Percentiles rank a stretch among this genome's conserved stretches.
phyloP scores from a whole-genome alignment of 225 moss, liverwort and hornwort species.

The Neckera pumila region DNA sequence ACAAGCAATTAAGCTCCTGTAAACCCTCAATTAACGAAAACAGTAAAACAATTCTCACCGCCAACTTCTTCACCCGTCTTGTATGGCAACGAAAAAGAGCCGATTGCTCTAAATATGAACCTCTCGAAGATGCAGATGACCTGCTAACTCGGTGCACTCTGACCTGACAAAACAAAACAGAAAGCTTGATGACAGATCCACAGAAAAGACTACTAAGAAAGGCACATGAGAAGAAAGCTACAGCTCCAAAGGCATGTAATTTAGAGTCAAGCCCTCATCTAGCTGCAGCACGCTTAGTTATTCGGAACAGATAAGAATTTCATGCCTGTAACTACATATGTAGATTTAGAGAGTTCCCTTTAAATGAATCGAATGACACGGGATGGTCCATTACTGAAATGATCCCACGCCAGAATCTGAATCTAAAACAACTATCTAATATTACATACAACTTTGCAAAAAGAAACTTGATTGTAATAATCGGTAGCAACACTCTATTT shows the following conservation, averaged over 20 bases:
- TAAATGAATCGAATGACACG: neutral
- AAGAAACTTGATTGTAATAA: neutral
- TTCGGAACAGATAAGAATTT: neutral
- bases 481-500: neutral
- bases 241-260: neutral
- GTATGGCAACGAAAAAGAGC: conserved; percentile 90
- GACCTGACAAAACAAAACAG: conserved; percentile 44
- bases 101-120: conserved; percentile 53
- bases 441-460: neutral
- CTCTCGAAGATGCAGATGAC: conserved; percentile 45
- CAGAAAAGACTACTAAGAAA: neutral
- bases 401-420: neutral
- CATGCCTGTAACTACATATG: neutral
- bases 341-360: neutral
- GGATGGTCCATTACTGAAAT: neutral
- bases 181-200: neutral
- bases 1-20: neutral
- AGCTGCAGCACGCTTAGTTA: neutral
- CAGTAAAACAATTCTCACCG: conserved; percentile 44
- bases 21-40: neutral
- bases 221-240: neutral
- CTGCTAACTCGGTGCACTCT: conserved; percentile 92
- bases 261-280: neutral
- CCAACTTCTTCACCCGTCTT: conserved; percentile 95
- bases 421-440: neutral